Evolutionary conservation across 371 early-diverging fungal genomes (phyloP).

Genomic region (Lichtheimia ramosa): DNA sequence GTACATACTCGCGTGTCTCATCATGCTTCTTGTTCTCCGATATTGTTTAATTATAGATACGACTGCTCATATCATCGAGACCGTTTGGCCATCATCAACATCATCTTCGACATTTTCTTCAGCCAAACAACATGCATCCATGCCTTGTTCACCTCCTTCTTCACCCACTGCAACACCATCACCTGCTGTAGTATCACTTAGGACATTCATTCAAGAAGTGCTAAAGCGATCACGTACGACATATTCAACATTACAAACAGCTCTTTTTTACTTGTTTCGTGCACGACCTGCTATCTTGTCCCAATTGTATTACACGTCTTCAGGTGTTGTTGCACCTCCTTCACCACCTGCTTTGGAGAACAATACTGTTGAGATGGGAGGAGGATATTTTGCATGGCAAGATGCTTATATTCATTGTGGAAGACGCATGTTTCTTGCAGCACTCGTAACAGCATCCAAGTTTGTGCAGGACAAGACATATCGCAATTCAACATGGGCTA

Average conservation of each 20-base stretch:
- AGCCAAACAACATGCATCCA: neutral
- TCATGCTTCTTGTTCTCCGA: too few species aligned
- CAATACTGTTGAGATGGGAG: too few species aligned
- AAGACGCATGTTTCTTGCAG: conserved; percentile 72
- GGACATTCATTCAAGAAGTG: conserved; percentile 74
- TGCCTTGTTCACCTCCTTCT: neutral
- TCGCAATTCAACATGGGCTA: conserved; percentile 78
- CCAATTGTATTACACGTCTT: neutral
- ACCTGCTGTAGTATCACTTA: conserved; percentile 53
- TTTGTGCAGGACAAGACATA: conserved; percentile 75
- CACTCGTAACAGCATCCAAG: conserved; percentile 71
- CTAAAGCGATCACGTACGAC: conserved; percentile 75
- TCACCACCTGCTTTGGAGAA: conserved; percentile 3
- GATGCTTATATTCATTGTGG: conserved; percentile 65
- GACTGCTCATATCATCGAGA: conserved; percentile 57
- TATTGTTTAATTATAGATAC: conserved; percentile 34
- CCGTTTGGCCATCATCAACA: conserved; percentile 42
- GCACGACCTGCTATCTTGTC: conserved; percentile 37
- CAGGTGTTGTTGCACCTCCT: neutral
- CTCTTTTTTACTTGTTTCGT: conserved; percentile 68
- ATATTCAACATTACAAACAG: conserved; percentile 75
- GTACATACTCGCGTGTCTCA: neutral
- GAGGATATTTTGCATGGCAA: conserved; percentile 18
- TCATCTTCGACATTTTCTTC: neutral
- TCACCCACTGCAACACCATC: neutral